These are phyloP conservation scores for Fonsecaea multimorphosa DNA, from an alignment of 2,329 filamentous ascomycete species.

Conservation along the genomic window DNA sequence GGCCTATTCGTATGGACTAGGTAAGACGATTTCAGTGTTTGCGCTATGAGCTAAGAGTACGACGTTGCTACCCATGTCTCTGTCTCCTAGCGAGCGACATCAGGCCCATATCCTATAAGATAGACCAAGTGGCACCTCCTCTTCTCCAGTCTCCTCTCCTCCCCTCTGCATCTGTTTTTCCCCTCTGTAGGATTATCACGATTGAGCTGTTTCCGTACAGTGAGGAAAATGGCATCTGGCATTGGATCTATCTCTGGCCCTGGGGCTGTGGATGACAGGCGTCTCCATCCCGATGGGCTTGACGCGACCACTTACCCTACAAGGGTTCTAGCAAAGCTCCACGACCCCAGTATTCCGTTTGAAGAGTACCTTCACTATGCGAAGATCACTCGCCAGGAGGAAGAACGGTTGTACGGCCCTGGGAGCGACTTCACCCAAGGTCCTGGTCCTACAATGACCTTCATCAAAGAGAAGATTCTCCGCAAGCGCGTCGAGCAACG, in stretches of 20 bases:
- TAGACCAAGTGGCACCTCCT: background rate
- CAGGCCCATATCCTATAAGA: constrained; percentile 11
- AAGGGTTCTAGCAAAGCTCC: constrained; percentile 31
- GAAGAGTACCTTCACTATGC: constrained; percentile 52
- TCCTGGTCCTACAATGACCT: constrained; percentile 21
- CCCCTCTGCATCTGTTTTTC: background rate
- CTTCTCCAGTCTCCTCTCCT: background rate
- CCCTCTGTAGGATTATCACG: background rate
- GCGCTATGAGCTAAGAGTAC: constrained; percentile 9
- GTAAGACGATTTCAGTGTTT: background rate
- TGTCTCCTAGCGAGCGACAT: background rate
- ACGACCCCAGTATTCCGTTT: constrained; percentile 43
- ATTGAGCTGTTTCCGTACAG: background rate
- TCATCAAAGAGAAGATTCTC: constrained; percentile 34
- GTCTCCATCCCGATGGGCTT: constrained; percentile 20
- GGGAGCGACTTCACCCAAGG: constrained; percentile 23
- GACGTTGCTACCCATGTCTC: constrained; percentile 1
- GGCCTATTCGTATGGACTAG: background rate
- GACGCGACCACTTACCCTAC: constrained; percentile 22
- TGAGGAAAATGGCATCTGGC: constrained; percentile 27
- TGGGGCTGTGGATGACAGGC: constrained; percentile 30
- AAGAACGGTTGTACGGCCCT: constrained; percentile 40
- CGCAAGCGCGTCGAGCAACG: constrained; percentile 29
- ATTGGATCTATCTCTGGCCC: constrained; percentile 29
- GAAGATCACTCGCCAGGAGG: constrained; percentile 43